Percentiles rank a stretch among this genome's conserved stretches.
Conservation (phyloP, 768 basidiomycete genomes). For the Cystofilobasidium bisporidii region DNA sequence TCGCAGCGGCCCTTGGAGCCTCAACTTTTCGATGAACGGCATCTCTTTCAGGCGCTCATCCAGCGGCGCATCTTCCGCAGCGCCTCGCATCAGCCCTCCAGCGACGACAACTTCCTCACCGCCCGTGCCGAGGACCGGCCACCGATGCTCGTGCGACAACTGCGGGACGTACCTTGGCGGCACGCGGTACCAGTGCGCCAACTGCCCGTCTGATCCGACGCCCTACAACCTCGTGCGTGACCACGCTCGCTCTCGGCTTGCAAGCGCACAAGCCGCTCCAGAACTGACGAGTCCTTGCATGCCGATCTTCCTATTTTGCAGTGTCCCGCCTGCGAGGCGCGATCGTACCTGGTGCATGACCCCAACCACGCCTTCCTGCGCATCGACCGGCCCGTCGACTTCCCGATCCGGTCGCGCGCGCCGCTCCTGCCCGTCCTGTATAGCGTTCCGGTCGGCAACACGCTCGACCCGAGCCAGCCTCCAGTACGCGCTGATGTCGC, state of each 20-base stretch:
- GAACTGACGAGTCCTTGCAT: too few species aligned
- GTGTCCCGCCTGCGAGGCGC: conserved; percentile 71
- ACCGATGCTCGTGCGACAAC: conserved; percentile 42
- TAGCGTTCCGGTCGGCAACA: conserved; percentile 10
- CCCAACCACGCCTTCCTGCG: conserved; percentile 82
- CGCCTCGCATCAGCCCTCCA: too few species aligned
- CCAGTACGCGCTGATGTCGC: conserved; percentile 26
- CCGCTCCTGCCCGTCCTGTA: conserved; percentile 54
- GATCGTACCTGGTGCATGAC: conserved; percentile 70
- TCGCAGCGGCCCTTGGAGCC: conserved; percentile 7
- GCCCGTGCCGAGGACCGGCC: conserved; percentile 47
- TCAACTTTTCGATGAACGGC: conserved; percentile 16
- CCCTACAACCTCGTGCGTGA: conserved; percentile 62
- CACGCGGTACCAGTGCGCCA: conserved; percentile 76
- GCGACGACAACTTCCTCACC: conserved; percentile 29
- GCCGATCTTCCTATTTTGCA: conserved; percentile 41
- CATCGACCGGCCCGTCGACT: conserved; percentile 65
- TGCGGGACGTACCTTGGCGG: conserved; percentile 41
- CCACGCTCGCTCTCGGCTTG: not conserved
- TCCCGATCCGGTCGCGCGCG: conserved; percentile 48
- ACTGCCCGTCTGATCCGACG: conserved; percentile 65
- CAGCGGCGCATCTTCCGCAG: not conserved
- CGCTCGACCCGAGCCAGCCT: conserved; percentile 29
- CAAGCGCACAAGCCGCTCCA: too few species aligned
- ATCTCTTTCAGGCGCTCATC: conserved; percentile 14